Evolutionary conservation across 2,329 filamentous ascomycete species (phyloP).

Genomic region (Alternaria infectoria): DNA sequence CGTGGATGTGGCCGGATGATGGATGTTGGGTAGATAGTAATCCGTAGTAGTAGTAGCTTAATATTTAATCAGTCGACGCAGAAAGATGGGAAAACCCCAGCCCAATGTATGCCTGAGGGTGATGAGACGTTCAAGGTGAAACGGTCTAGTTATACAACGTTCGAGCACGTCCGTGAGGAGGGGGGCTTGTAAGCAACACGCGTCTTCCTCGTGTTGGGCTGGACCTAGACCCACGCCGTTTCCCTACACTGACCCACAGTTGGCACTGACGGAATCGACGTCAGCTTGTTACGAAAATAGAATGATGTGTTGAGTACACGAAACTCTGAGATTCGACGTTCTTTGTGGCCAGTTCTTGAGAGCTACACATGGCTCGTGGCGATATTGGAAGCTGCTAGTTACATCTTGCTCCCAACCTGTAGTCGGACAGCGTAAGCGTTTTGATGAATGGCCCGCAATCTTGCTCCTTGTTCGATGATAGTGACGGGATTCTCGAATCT

Average conservation of each 20-base stretch:
- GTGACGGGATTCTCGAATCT: not conserved
- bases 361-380: not conserved
- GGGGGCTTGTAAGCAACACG: not conserved
- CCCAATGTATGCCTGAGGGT: not conserved
- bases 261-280: not conserved
- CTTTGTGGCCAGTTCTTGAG: rapidly evolving
- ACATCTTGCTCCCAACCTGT: too few relatives aligned
- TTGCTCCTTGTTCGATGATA: too few relatives aligned
- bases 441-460: too few relatives aligned
- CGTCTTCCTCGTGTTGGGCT: conserved; percentile 4
- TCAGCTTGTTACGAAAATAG: not conserved
- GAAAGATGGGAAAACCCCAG: not conserved
- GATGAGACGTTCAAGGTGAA: not conserved
- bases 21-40: conserved; percentile 4
- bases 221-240: not conserved
- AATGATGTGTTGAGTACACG: not conserved
- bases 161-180: not conserved
- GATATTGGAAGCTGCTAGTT: not conserved
- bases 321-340: too few relatives aligned
- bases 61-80: conserved; percentile 6
- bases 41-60: conserved; percentile 1
- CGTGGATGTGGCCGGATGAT: not conserved
- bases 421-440: too few relatives aligned
- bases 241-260: not conserved
- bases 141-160: not conserved